phyloP scores from a whole-genome alignment of 306 rosid species.

The Macrotyloma uniflorum region DNA sequence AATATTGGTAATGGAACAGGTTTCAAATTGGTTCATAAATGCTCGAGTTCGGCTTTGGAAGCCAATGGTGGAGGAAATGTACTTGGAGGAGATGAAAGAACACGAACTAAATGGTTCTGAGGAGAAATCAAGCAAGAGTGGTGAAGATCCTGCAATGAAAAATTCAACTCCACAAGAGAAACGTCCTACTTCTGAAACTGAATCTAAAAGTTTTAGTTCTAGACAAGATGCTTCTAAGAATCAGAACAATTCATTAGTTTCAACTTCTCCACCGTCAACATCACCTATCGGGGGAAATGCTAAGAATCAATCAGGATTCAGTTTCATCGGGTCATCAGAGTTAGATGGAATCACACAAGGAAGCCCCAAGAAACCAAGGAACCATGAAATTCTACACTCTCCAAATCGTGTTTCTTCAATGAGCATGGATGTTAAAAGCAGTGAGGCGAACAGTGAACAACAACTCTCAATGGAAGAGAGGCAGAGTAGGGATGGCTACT shows the following conservation, averaged over 20 bases:
- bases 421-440: conserved; percentile 56
- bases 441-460: conserved; percentile 52
- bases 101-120: conserved; percentile 66
- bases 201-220: conserved; percentile 54
- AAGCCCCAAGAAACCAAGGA: conserved; percentile 81
- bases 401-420: conserved; percentile 46
- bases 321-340: conserved; percentile 81
- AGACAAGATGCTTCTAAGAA: conserved; percentile 51
- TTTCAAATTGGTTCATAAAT: conserved; percentile 97
- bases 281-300: conserved; percentile 56
- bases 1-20: conserved; percentile 48
- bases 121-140: conserved; percentile 63
- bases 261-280: conserved; percentile 56
- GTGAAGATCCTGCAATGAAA: conserved; percentile 58
- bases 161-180: conserved; percentile 47
- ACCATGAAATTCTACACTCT: conserved; percentile 57
- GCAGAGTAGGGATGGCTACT: conserved; percentile 76
- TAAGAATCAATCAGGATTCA: conserved; percentile 66
- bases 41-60: conserved; percentile 98
- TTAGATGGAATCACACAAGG: conserved; percentile 84
- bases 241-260: conserved; percentile 44
- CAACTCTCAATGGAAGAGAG: conserved; percentile 60
- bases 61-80: conserved; percentile 99
- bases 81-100: conserved; percentile 81
- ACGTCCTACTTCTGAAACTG: conserved; percentile 46